These are phyloP conservation scores for Malus hybrid DNA, from an alignment of 331 rosid genomes.

Conservation along the genomic window DNA sequence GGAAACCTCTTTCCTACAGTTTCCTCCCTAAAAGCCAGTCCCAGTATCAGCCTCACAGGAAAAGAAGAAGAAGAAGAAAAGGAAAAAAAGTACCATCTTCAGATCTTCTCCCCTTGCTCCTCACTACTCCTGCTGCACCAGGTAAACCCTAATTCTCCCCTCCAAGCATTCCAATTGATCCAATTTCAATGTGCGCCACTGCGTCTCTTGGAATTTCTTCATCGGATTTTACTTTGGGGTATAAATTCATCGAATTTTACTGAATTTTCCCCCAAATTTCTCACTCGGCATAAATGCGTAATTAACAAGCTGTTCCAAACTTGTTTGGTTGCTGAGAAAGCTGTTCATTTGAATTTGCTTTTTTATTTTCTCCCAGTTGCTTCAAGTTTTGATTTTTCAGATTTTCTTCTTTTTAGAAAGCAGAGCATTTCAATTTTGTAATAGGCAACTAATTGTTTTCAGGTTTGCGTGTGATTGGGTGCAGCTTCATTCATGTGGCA, in stretches of 20 bases:
- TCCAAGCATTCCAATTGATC: not conserved
- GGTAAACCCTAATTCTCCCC: slow-evolving; percentile 21
- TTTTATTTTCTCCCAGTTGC: not conserved
- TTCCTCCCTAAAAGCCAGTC: not conserved
- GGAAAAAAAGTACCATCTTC: not conserved
- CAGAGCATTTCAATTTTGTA: not conserved
- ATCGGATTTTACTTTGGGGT: not conserved
- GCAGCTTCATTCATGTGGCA: slow-evolving; percentile 24
- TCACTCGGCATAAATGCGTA: not conserved
- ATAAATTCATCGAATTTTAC: not conserved
- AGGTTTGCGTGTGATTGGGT: not conserved
- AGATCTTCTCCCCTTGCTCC: not conserved
- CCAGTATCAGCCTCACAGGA: not conserved
- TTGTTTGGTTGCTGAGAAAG: slow-evolving; percentile 4
- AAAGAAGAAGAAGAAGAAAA: not conserved
- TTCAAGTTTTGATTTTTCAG: not conserved
- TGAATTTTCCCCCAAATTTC: not conserved
- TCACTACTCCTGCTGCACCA: not conserved
- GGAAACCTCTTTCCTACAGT: not conserved
- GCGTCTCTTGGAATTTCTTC: not conserved
- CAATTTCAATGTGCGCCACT: not conserved
- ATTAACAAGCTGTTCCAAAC: not conserved
- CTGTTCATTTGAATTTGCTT: not conserved
- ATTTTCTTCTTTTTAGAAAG: not conserved
- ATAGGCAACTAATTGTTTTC: not conserved